Percentiles rank a stretch among this genome's conserved stretches.
Conservation (phyloP, 1,284 basidiomycete genomes). For the Hymenochaete sp. region DNA sequence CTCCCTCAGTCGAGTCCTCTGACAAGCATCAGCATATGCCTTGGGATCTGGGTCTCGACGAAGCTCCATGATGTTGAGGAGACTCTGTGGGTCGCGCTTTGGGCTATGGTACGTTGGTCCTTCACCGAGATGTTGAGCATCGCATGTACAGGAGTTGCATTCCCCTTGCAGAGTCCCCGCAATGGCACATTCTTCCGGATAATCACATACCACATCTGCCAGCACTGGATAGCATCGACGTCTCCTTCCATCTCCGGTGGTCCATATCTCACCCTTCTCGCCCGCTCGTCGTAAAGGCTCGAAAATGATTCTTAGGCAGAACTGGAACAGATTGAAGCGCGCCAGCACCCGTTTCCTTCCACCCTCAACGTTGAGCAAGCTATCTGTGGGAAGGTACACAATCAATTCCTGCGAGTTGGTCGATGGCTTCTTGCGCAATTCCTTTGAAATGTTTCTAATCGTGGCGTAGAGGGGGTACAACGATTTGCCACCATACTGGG, state of each 20-base stretch:
- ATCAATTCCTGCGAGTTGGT: conserved; percentile 22
- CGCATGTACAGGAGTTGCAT: conserved; percentile 13
- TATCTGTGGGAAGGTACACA: conserved; percentile 20
- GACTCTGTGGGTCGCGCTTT: conserved; percentile 8
- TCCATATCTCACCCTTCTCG: conserved; percentile 18
- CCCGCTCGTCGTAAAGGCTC: conserved; percentile 17
- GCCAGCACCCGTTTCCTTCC: not conserved
- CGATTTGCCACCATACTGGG: conserved; percentile 19
- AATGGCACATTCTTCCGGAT: conserved; percentile 23
- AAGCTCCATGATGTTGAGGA: not conserved
- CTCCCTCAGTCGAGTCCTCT: not conserved
- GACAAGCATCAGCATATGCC: not conserved
- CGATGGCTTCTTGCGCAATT: conserved; percentile 18
- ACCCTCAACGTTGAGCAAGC: conserved; percentile 11
- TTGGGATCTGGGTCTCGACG: not conserved
- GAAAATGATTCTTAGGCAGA: conserved; percentile 20
- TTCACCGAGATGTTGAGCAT: not conserved
- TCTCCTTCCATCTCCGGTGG: conserved; percentile 18
- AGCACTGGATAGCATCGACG: conserved; percentile 20
- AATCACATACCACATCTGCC: conserved; percentile 21
- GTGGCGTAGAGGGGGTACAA: conserved; percentile 25
- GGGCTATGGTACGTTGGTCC: no score
- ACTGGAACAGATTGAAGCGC: conserved; percentile 20
- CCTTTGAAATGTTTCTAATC: conserved; percentile 23
- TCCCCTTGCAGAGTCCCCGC: conserved; percentile 10